Conservation (phyloP, 164 flowering plant genomes). For the Houttuynia cordata region DNA sequence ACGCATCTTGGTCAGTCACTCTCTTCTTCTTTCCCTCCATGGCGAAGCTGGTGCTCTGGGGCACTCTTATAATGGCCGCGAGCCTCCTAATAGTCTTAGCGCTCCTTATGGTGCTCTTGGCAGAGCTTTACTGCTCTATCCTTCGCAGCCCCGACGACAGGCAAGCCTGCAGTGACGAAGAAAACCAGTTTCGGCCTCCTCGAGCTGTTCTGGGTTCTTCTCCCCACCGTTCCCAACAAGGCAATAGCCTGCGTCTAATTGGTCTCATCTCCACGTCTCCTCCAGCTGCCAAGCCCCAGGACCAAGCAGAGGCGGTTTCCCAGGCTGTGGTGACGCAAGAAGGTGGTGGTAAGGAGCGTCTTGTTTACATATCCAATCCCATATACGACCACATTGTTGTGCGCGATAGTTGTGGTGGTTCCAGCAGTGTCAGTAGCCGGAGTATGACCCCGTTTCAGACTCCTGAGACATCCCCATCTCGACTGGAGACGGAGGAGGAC, state of each 20-base stretch:
- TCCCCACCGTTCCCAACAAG: constrained; percentile 22
- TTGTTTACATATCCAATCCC: constrained; percentile 79
- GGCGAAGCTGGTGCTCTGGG: constrained; percentile 56
- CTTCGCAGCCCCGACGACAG: constrained; percentile 23
- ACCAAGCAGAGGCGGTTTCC: constrained; percentile 2
- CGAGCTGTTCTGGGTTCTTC: constrained; percentile 64
- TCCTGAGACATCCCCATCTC: constrained; percentile 70
- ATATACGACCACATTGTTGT: constrained; percentile 38
- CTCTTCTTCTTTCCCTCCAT: neutral
- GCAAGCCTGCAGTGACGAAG: constrained; percentile 7
- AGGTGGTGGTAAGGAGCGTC: constrained; percentile 18
- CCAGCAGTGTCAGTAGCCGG: constrained; percentile 3
- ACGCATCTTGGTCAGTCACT: neutral
- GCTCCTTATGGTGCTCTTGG: constrained; percentile 51
- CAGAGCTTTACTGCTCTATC: constrained; percentile 84
- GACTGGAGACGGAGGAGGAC: constrained; percentile 26
- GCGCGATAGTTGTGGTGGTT: neutral
- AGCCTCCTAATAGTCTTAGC: constrained; percentile 49
- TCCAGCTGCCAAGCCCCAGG: constrained; percentile 7
- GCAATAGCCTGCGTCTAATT: constrained; percentile 8
- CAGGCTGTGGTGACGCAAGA: constrained; percentile 1
- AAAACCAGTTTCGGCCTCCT: constrained; percentile 28
- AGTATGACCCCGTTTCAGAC: constrained; percentile 62
- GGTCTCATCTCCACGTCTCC: constrained; percentile 17
- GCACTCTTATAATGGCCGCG: constrained; percentile 46